Evolutionary conservation across 768 basidiomycete genomes (phyloP), one percentile per base, ranked within the genome.

Genomic region (Leccinum incarnatum): DNA sequence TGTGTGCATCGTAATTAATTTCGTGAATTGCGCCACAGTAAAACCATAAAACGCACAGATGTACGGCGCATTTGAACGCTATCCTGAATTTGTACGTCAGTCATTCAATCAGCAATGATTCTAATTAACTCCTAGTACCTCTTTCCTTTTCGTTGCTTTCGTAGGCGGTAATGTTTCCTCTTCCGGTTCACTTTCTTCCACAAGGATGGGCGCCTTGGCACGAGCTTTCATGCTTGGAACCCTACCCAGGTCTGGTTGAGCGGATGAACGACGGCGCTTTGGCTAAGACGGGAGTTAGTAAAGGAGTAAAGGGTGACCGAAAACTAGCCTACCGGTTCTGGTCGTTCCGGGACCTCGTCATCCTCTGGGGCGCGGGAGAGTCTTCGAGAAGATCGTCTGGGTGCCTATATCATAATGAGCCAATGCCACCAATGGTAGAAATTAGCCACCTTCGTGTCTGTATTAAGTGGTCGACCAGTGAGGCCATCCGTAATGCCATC

Each of bases 401-500:
- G 62, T 70, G 46, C 47, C 60, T 63, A 54, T 46, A 56, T 19
- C 36, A 57, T 32, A 45, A 54, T 59, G 53, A 65, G 61, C 40
- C 19, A 60, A 42, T 32, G 32, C 17, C 45, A 52, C 57, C 54
- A 52, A 49, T 59, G 61, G 30, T 12, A 52, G 51, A 50, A 52
- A 50, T 54, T 36, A 2, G 63, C 70, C 51, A 84, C 86, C 77
- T 80, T 81, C 51, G 70, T 66, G 51, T 72, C 75, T 48, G 75
- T 78, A 65, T 73, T 77, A 59, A 93, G 72, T 36, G 81, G 86
- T 69, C 80, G 73, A n/a, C 92, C 92, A 7, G 92, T 93, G n/a
- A 85, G 61, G 21, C 92, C 92, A 70, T 94, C 89, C 40, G 77
- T 84, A 54, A 94, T 93, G 5, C 91, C 92, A 56, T 91, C 86